Evolutionary conservation across 83 land plant species (phyloP).

Genomic region (Picea engelmannii): DNA sequence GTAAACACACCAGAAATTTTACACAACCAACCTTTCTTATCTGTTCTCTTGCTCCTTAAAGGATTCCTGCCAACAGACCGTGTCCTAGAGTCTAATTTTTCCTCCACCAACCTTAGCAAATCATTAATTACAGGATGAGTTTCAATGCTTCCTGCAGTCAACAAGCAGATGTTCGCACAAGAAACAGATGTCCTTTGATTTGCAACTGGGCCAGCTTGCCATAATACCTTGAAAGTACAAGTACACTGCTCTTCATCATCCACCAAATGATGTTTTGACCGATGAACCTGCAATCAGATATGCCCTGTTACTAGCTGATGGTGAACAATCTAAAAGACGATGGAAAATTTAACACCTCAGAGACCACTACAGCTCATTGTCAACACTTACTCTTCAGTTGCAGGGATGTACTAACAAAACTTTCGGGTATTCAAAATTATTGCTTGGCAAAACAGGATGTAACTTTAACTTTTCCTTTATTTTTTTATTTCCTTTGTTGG

Average conservation of each 20-base stretch:
- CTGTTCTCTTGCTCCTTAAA: not conserved
- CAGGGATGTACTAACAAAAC: too few relatives aligned
- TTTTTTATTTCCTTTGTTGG: too few relatives aligned
- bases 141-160: slow-evolving; percentile 6
- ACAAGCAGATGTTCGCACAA: not conserved
- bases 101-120: not conserved
- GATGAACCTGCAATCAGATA: not conserved
- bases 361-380: too few relatives aligned
- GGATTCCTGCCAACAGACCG: not conserved
- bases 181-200: not conserved
- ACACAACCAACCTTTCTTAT: not conserved
- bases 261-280: not conserved
- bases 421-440: too few relatives aligned
- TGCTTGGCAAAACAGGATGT: too few relatives aligned
- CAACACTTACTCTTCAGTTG: too few relatives aligned
- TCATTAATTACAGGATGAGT: not conserved
- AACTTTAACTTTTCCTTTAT: too few relatives aligned
- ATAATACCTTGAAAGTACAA: not conserved
- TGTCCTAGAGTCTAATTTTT: not conserved
- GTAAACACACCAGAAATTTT: not conserved
- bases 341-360: too few relatives aligned
- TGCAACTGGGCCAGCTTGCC: not conserved
- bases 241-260: not conserved
- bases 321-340: too few relatives aligned
- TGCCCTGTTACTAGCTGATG: not conserved